Percentiles rank a stretch among this genome's conserved stretches.
Evolutionary conservation across 176 grass and related monocot genomes (phyloP).

Genomic region (Avena eriantha): DNA sequence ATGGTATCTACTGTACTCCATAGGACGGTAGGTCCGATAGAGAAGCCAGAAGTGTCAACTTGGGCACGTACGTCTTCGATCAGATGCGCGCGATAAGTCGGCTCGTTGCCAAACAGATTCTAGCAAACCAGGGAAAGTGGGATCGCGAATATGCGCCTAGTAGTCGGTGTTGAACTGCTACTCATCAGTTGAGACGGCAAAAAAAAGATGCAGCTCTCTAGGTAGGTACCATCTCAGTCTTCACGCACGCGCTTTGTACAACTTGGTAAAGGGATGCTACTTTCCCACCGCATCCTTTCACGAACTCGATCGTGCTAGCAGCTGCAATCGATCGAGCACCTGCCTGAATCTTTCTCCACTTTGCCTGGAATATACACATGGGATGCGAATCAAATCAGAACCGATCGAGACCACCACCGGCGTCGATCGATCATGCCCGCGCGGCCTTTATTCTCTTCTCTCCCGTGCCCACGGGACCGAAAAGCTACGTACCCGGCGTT

Average conservation of each 20-base stretch:
- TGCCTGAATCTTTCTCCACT: constrained; percentile 34
- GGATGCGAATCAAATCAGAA: constrained; percentile 43
- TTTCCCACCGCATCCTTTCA: not conserved
- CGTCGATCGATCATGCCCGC: not conserved
- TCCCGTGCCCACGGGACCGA: not conserved
- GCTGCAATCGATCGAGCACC: constrained; percentile 47
- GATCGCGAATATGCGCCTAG: too few species aligned
- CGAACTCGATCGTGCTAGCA: not conserved
- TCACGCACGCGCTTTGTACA: too few species aligned
- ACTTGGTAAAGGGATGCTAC: too few species aligned
- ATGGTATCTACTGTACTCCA: too few species aligned
- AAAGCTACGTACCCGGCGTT: not conserved
- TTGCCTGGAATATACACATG: not conserved
- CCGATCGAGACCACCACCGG: not conserved
- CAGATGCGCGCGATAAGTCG: not conserved
- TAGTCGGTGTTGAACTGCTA: too few species aligned
- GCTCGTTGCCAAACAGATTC: too few species aligned
- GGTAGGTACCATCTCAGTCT: too few species aligned
- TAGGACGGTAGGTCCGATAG: not conserved
- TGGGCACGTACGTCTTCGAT: not conserved
- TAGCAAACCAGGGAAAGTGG: too few species aligned
- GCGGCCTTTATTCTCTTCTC: constrained; percentile 21
- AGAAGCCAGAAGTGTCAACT: not conserved
- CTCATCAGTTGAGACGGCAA: too few species aligned
- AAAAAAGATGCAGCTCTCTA: too few species aligned